These are phyloP conservation scores for Dichomitus squalens DNA, from an alignment of 1,284 basidiomycete genomes.

Conservation along the genomic window DNA sequence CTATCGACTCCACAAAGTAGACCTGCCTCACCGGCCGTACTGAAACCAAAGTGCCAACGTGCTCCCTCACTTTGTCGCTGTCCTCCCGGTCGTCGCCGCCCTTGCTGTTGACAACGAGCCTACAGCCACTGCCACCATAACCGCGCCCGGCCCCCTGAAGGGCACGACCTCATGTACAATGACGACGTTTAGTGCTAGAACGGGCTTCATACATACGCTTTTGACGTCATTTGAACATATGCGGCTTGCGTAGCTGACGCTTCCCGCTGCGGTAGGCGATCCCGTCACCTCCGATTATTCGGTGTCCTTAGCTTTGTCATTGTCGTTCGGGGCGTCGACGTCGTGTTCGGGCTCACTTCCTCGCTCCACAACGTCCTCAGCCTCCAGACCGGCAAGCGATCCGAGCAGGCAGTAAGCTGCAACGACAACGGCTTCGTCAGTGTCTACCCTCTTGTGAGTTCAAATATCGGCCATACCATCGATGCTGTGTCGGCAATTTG, in stretches of 20 bases:
- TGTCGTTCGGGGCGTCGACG: slow-evolving; percentile 22
- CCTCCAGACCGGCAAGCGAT: slow-evolving; percentile 24
- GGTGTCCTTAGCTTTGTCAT: slow-evolving; percentile 27
- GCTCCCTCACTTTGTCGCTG: not conserved
- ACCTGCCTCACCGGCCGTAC: no score
- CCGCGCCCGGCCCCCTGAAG: not conserved
- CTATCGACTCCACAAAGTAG: no score
- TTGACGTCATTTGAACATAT: not conserved
- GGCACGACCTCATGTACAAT: slow-evolving; percentile 21
- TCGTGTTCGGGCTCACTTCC: slow-evolving; percentile 31
- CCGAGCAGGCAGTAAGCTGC: slow-evolving; percentile 7
- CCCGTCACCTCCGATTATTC: slow-evolving; percentile 7
- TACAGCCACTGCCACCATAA: slow-evolving; percentile 7
- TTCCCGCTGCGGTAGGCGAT: slow-evolving; percentile 10
- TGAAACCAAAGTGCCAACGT: no score
- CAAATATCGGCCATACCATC: no score
- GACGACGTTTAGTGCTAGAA: slow-evolving; percentile 31
- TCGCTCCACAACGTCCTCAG: slow-evolving; percentile 28
- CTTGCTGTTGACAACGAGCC: not conserved
- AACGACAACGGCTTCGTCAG: slow-evolving; percentile 10
- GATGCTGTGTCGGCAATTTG: no score
- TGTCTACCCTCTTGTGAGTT: no score
- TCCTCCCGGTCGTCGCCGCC: slow-evolving; percentile 3
- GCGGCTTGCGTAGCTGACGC: not conserved
- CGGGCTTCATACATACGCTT: not conserved